Base-by-base conservation (phyloP, 805 yeast species). In the Priceomyces haplophilus region DNA sequence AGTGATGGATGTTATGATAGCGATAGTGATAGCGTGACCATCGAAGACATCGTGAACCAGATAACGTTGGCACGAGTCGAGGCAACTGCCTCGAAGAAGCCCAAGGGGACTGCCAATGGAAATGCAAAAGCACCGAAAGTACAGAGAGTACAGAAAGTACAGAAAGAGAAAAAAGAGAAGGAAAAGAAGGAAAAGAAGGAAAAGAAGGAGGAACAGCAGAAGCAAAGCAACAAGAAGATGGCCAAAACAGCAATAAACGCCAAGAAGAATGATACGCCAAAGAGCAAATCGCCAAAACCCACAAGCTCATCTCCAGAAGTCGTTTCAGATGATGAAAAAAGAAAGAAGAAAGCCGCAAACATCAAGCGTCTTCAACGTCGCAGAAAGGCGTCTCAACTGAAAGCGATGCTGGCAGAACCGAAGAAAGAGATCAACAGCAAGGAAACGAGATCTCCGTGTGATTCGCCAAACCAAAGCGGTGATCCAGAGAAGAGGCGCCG, bases 331-430 rank as follows among this genome's bases (percentile, higher is more conserved):
- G 43, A 38, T 3, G 51, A 51, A 23, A 46, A 45, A 33, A 53
- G 47, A 27, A 53, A 46, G 37, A 52, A 43, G 34, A 38, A 47
- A 20, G 16, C 39, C 33, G 48, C 45, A 25, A 54, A 55, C 37
- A 43, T 30, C 34, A 53, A 53, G 34, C 41, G 56, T 33, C 44
- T 43, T 30, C 52, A 53, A 29, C 44, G 59, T 42, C 50, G 57
- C 44, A 40, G 19, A 34, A 44, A 43, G 17, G 39, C 31, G 7
- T 35, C 18, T 18, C 21, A 38, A 32, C 8, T 11, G 23, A 17
- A 32, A 20, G 17, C 24, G 24, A 21, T 21, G 8, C 6, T 21
- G 8, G 30, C 11, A 25, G 35, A 32, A 21, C 24, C 24, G 24
- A 21, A 8, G 24, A 21, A 16, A 30, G 34, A 16, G 6, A 30